Evolutionary conservation across 257 asterid species (phyloP), one percentile per base, ranked within the genome.

Genomic region (Echium plantagineum): DNA sequence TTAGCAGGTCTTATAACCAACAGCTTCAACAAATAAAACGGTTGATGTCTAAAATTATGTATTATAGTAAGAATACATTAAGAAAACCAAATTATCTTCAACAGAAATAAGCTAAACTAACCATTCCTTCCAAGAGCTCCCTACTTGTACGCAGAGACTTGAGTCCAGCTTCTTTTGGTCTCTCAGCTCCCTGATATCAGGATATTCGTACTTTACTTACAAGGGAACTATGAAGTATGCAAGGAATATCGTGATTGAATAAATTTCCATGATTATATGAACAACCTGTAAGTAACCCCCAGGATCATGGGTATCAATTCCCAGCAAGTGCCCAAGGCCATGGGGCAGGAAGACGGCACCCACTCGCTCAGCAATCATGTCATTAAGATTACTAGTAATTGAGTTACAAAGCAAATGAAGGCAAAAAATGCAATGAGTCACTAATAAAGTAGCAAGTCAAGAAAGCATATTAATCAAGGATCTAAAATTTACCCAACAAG

Each of bases 311-410:
- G 97, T 88, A 84, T 91, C 98, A 42, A 91, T 85, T 57, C 96
- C 98, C 61, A 91, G 74, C 61, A 91, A 88, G 82, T 91, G 98
- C 42, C 98, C 98, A 64, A 91, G 85, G 58, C 98, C 98, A 61
- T 91, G 98, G 53, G 96, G 95, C 85, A 91, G 67, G 75, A 88
- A 85, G 63, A 88, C 83, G 73, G 97, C 94, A 66, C 98, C 98
- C 58, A 91, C 58, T 48, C 90, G 77, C 72, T 84, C 88, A 49
- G 65, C 63, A 68, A 75, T 78, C 98, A 91, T 91, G 66, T 70
- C 84, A 74, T 91, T 84, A 71, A 85, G 74, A 60, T 84, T 90
- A 72, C 98, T 91, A 26, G 55, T 59, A 63, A 75, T 60, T 13
- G 54, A 66, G 58, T 52, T 64, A 74, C 61, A 65, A n/a, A 66